Percentiles rank a stretch among this genome's conserved stretches.
Conservation (phyloP, 2,329 filamentous ascomycete genomes). For the Ophiobolus disseminans region DNA sequence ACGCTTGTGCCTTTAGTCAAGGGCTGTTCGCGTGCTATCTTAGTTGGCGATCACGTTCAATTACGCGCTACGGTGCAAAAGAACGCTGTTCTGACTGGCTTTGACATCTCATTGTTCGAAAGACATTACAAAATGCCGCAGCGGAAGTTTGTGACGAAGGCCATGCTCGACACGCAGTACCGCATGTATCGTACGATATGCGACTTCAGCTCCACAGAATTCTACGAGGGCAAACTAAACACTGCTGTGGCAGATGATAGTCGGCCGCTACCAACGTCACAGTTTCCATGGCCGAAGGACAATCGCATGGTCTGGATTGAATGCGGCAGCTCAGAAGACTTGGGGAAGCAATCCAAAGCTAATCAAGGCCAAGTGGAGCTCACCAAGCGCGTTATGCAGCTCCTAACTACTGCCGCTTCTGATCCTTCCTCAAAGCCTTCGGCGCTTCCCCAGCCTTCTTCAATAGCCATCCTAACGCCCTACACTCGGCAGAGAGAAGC, state of each 20-base stretch:
- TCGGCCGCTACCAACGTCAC: slow-evolving; percentile 31
- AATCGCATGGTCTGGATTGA: slow-evolving; percentile 49
- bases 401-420: slow-evolving; percentile 25
- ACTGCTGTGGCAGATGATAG: slow-evolving; percentile 38
- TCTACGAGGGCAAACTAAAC: slow-evolving; percentile 49
- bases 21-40: slow-evolving; percentile 51
- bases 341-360: slow-evolving; percentile 50
- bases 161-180: slow-evolving; percentile 57
- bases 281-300: slow-evolving; percentile 26
- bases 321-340: slow-evolving; percentile 45
- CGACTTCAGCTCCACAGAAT: slow-evolving; percentile 50
- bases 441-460: slow-evolving; percentile 9
- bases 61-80: slow-evolving; percentile 54
- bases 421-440: neutral
- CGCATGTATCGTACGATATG: slow-evolving; percentile 54
- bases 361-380: slow-evolving; percentile 50
- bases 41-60: slow-evolving; percentile 59
- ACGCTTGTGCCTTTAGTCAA: slow-evolving; percentile 43
- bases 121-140: slow-evolving; percentile 43
- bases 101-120: slow-evolving; percentile 56
- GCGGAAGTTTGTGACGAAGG: slow-evolving; percentile 29
- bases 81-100: slow-evolving; percentile 44
- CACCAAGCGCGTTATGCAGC: slow-evolving; percentile 44
- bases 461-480: slow-evolving; percentile 52
- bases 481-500: slow-evolving; percentile 50